Evolutionary conservation across 2,329 filamentous ascomycete species (phyloP), one percentile per base, ranked within the genome.

Genomic region (Nothophoma quercina): DNA sequence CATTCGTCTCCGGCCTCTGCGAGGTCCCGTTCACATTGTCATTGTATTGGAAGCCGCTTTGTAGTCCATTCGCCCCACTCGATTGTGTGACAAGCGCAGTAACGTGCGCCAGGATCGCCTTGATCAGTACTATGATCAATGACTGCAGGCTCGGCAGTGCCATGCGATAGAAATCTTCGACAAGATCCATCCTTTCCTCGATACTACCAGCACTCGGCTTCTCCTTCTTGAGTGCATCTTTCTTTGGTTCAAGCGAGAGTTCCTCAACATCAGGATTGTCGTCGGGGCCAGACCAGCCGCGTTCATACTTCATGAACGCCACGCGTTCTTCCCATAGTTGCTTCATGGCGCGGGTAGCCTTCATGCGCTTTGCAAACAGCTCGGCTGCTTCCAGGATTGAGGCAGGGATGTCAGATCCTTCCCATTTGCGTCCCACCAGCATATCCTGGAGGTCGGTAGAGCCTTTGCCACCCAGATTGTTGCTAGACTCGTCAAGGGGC

Each of bases 321-420:
- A 97, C 93, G 39, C 95, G 85, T 71, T 96, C 93, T 62, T 96
- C 89, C 93, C 95, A 99, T 12, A 99, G 79, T 75, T 99, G 95
- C 48, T 91, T 86, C 76, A 96, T 93, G 5, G 91, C 91, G 55
- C 95, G 83, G 0, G 92, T 96, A 83, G 96, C 96, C 62, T 93
- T 85, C 73, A 97, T 95, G 43, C 95, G 85, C 52, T 85, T 88
- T 0, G 93, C 90, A 73, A 99, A 99, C 1, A 99, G 80, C 68
- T 95, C 89, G 7, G 95, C 95, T 6, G 95, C 95, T 75, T 99
- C 95, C 13, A 97, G 83, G 53, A 99, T 98, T 1, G 93, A 98
- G 7, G 91, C 88, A 7, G 95, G 95, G 9, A 99, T 89, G 69
- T 96, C 92, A 58, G 90, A 90, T n/a, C 93, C 93, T 74, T 96